These are phyloP conservation scores for Nicotiana benthamiana DNA, from an alignment of 257 asterid species.

Conservation along the genomic window DNA sequence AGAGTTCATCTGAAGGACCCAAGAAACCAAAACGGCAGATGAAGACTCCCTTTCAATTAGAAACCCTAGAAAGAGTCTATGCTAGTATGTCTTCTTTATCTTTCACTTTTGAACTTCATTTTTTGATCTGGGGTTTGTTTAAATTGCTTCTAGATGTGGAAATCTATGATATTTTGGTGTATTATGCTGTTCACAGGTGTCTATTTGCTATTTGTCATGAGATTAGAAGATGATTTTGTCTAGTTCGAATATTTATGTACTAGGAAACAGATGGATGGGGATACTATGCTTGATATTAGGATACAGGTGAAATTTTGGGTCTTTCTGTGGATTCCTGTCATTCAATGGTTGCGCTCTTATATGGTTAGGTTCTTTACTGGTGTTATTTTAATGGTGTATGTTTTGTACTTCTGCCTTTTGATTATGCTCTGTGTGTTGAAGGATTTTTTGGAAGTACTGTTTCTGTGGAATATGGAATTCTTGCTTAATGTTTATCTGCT, in stretches of 20 bases:
- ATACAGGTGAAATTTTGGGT: not conserved
- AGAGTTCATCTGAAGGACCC: slow-evolving; percentile 44
- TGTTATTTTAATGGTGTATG: not conserved
- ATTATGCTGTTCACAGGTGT: not conserved
- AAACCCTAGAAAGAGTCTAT: slow-evolving; percentile 74
- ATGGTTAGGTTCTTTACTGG: not conserved
- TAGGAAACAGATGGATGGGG: not conserved
- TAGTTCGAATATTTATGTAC: not conserved
- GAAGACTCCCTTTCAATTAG: slow-evolving; percentile 98
- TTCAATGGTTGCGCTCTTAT: not conserved
- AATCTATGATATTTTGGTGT: not conserved
- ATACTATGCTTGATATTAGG: not conserved
- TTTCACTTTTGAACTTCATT: too few species aligned
- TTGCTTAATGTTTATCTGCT: not conserved
- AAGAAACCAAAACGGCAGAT: slow-evolving; percentile 98
- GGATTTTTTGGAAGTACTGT: not conserved
- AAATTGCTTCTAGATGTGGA: not conserved
- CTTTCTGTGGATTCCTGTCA: not conserved
- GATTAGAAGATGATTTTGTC: not conserved
- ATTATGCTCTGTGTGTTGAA: not conserved
- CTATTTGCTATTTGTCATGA: not conserved
- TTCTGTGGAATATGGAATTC: not conserved
- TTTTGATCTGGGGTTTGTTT: slow-evolving; percentile 3
- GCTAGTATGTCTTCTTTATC: slow-evolving; percentile 41
- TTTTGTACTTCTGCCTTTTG: not conserved